Evolutionary conservation across 345 rosid genomes (phyloP).

Genomic region (Citrus hindsii): DNA sequence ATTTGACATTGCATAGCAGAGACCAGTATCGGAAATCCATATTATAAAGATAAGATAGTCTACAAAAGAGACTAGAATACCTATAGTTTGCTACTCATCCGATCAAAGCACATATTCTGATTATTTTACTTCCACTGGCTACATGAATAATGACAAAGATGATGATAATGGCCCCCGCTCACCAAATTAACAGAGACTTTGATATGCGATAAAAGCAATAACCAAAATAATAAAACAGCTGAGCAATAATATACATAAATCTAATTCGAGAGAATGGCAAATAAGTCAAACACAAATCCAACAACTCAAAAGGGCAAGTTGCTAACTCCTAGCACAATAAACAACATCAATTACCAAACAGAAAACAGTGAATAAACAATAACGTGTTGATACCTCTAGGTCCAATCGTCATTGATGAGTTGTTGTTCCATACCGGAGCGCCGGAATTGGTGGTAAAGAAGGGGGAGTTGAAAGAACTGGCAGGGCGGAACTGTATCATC

Average conservation of each 20-base stretch:
- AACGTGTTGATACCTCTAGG: slow-evolving; percentile 51
- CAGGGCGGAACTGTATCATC: slow-evolving; percentile 54
- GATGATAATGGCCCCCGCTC: neutral
- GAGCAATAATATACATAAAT: neutral
- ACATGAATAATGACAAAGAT: neutral
- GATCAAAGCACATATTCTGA: neutral
- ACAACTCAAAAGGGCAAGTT: neutral
- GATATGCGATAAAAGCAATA: neutral
- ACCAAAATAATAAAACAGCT: neutral
- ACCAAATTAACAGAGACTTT: neutral
- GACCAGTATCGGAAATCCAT: neutral
- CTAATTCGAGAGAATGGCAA: neutral
- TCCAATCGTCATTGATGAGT: slow-evolving; percentile 76
- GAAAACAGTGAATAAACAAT: neutral
- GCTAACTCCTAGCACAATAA: neutral
- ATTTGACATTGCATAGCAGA: neutral
- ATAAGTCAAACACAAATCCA: neutral
- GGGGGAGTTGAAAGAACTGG: slow-evolving; percentile 60
- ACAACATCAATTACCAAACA: neutral
- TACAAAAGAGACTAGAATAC: neutral
- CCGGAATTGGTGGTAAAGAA: slow-evolving; percentile 85
- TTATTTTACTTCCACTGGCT: neutral
- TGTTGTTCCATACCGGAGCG: slow-evolving; percentile 79
- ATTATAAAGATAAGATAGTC: neutral
- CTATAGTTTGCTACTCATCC: neutral